phyloP scores from a whole-genome alignment of 148 eudicot genomes.

The Rhododendron vialii region DNA sequence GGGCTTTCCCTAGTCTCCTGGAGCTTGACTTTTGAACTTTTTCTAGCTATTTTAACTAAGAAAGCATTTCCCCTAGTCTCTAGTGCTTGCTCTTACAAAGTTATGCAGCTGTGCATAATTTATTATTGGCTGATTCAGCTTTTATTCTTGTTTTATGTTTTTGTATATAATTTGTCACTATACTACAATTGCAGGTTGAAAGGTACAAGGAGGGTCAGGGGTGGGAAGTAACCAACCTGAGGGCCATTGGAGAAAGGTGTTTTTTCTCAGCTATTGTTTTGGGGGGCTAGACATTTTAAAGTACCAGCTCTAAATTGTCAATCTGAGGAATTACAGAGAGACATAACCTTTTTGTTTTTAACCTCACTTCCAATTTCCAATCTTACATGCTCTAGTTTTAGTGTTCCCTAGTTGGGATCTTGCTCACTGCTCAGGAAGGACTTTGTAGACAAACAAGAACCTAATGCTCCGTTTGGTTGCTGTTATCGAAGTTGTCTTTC shows the following conservation, averaged over 20 bases:
- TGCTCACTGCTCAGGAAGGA: background rate
- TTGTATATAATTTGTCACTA: background rate
- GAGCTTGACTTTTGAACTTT: background rate
- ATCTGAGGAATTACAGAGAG: background rate
- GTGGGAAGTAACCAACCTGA: constrained; percentile 56
- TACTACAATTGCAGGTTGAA: constrained; percentile 48
- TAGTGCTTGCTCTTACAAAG: background rate
- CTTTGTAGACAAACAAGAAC: background rate
- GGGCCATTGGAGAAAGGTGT: constrained; percentile 48
- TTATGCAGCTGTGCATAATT: background rate
- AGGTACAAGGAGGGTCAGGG: constrained; percentile 58
- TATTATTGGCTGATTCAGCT: background rate
- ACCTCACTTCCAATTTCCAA: background rate
- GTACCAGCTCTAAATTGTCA: background rate
- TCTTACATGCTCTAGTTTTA: background rate
- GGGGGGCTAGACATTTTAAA: background rate
- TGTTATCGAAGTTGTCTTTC: background rate
- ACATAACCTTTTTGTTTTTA: background rate
- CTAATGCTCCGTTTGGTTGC: background rate
- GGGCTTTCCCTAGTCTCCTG: background rate
- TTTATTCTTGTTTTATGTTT: background rate
- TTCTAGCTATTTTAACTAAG: background rate
- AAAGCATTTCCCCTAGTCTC: background rate
- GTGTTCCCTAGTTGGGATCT: background rate
- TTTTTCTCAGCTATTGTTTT: constrained; percentile 37